phyloP scores from a whole-genome alignment of 495 filamentous ascomycete genomes.

The Neurospora tetrasperma region DNA sequence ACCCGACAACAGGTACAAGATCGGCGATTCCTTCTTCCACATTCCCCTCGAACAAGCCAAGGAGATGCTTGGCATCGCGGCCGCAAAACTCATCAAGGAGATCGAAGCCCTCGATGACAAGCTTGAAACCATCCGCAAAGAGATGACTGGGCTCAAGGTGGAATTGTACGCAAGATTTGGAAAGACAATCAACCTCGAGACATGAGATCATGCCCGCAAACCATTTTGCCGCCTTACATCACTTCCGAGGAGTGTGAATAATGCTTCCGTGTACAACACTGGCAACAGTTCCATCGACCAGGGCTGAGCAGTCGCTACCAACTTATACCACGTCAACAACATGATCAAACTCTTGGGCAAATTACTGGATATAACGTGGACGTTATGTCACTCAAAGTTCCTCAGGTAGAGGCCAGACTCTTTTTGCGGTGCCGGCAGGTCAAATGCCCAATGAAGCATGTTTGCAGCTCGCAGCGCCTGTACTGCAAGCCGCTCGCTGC shows the following conservation, averaged over 20 bases:
- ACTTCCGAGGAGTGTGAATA: background rate
- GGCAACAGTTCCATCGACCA: background rate
- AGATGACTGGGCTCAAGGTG: slow-evolving; percentile 81
- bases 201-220: slow-evolving; percentile 36
- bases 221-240: background rate
- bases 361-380: background rate
- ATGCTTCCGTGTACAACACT: background rate
- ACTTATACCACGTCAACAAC: background rate
- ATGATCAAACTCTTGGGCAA: background rate
- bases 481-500: background rate
- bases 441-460: background rate
- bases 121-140: slow-evolving; percentile 61
- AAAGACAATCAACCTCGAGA: slow-evolving; percentile 89
- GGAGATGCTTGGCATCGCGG: slow-evolving; percentile 62
- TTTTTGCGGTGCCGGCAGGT: background rate
- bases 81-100: slow-evolving; percentile 62
- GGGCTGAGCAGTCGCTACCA: background rate
- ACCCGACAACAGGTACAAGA: slow-evolving; percentile 64
- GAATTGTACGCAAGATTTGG: slow-evolving; percentile 90
- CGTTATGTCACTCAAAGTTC: background rate
- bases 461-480: background rate
- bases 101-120: slow-evolving; percentile 67
- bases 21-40: slow-evolving; percentile 90
- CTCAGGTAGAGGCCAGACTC: background rate
- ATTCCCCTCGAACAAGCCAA: slow-evolving; percentile 76